A percentile compares a stretch with the other conserved stretches of the same genome.
Conservation (phyloP, 495 filamentous ascomycete species). For the Trichocladium antarcticum region DNA sequence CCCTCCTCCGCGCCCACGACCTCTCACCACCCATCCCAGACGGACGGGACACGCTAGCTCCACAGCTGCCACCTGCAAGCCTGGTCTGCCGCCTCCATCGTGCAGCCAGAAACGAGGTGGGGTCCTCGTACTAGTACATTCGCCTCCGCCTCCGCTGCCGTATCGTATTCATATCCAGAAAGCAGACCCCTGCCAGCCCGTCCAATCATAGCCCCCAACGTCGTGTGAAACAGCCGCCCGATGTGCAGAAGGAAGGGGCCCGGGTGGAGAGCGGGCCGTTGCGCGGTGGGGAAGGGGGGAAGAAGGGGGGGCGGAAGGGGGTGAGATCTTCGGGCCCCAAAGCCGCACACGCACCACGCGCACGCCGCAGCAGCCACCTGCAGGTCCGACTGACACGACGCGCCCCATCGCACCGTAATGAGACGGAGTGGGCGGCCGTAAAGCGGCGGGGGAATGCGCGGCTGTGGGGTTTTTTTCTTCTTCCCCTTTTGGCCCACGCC, state of each 20-base stretch:
- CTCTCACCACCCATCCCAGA: conserved; percentile 4
- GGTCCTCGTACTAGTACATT: too few species aligned
- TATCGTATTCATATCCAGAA: neutral
- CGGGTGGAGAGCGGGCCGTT: conserved; percentile 1
- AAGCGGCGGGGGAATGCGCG: neutral
- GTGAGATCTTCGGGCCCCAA: conserved; percentile 12
- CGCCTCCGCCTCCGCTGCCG: conserved; percentile 5
- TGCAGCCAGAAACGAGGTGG: too few species aligned
- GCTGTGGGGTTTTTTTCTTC: neutral
- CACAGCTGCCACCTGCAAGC: conserved; percentile 13
- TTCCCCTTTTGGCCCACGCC: conserved; percentile 14
- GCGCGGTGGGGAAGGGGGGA: conserved; percentile 15
- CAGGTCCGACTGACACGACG: too few species aligned
- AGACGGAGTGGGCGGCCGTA: neutral
- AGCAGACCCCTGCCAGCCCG: neutral
- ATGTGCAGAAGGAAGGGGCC: neutral
- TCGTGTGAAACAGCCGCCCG: conserved; percentile 30
- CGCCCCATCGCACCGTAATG: neutral
- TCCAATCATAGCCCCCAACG: conserved; percentile 39
- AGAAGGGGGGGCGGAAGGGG: conserved; percentile 13
- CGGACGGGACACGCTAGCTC: conserved; percentile 7
- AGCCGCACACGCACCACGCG: too few species aligned
- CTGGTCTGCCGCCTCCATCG: conserved; percentile 6
- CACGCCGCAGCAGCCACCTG: too few species aligned
- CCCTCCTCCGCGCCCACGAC: neutral